These are phyloP conservation scores for Silybum marianum DNA, from an alignment of 129 eudicot genomes.

Conservation along the genomic window DNA sequence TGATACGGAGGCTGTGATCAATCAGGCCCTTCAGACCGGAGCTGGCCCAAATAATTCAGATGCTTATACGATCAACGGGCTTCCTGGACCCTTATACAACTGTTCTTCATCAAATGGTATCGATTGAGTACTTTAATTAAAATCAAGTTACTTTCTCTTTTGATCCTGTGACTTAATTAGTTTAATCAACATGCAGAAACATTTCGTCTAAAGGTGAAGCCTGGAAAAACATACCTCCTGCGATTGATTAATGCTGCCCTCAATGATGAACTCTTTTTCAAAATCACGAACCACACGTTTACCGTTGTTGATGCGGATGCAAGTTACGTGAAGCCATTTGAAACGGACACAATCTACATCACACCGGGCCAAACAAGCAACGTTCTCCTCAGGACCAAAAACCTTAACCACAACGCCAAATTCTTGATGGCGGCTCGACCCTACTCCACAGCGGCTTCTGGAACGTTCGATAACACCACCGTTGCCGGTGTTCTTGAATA, in stretches of 20 bases:
- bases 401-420: constrained; percentile 23
- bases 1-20: constrained; percentile 69
- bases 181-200: constrained; percentile 23
- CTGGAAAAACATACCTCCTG: constrained; percentile 43
- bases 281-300: constrained; percentile 60
- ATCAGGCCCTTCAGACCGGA: constrained; percentile 70
- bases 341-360: constrained; percentile 37
- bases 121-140: too few relatives aligned
- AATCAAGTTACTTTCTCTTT: too few relatives aligned
- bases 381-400: constrained; percentile 45
- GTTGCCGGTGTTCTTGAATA: constrained; percentile 44
- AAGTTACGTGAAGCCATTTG: constrained; percentile 40
- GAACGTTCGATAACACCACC: constrained; percentile 47
- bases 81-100: constrained; percentile 67
- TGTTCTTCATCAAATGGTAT: constrained; percentile 49
- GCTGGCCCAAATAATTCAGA: constrained; percentile 68
- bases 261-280: constrained; percentile 47
- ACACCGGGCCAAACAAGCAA: constrained; percentile 52
- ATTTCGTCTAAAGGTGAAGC: constrained; percentile 42
- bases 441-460: constrained; percentile 36
- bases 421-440: constrained; percentile 49
- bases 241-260: constrained; percentile 47
- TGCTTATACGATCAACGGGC: constrained; percentile 66
- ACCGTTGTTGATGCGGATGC: constrained; percentile 51
- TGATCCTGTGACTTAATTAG: background rate